Evolutionary conservation across 768 basidiomycete genomes (phyloP).

Genomic region (Macrolepiota dolichaula): DNA sequence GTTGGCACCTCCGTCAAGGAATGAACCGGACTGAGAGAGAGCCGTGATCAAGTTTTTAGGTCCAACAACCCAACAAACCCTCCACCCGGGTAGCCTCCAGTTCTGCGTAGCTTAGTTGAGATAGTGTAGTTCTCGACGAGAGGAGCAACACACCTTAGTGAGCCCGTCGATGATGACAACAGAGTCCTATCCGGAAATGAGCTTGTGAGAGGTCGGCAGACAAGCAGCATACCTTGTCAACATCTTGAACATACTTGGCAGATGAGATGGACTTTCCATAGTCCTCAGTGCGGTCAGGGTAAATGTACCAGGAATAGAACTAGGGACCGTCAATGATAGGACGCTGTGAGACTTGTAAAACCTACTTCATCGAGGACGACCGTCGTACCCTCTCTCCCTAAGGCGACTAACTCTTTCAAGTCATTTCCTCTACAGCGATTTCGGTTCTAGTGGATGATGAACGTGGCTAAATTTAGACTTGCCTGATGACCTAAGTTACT

Average conservation of each 20-base stretch:
- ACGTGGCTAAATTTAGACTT: slow-evolving; percentile 8
- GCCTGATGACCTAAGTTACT: slow-evolving; percentile 56
- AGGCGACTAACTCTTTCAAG: slow-evolving; percentile 71
- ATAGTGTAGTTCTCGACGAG: neutral
- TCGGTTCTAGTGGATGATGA: slow-evolving; percentile 3
- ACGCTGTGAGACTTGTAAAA: neutral
- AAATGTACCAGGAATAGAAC: slow-evolving; percentile 97
- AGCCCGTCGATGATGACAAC: slow-evolving; percentile 88
- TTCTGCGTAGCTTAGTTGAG: slow-evolving; percentile 47
- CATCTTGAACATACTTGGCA: slow-evolving; percentile 82
- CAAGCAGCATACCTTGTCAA: slow-evolving; percentile 53
- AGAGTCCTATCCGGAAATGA: slow-evolving; percentile 49
- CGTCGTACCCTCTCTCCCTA: slow-evolving; percentile 78
- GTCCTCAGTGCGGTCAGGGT: slow-evolving; percentile 73
- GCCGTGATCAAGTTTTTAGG: slow-evolving; percentile 88
- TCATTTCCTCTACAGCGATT: slow-evolving; percentile 60
- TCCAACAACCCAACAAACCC: slow-evolving; percentile 90
- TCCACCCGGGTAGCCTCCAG: slow-evolving; percentile 94
- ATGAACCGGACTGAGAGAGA: slow-evolving; percentile 90
- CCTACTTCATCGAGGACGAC: slow-evolving; percentile 79
- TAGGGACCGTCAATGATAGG: slow-evolving; percentile 24
- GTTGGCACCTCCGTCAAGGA: slow-evolving; percentile 93
- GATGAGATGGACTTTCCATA: slow-evolving; percentile 78
- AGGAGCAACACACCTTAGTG: slow-evolving; percentile 60
- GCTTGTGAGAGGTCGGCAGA: neutral